These are phyloP conservation scores for Fusarium citri DNA, from an alignment of 2,329 filamentous ascomycete genomes.

Conservation along the genomic window DNA sequence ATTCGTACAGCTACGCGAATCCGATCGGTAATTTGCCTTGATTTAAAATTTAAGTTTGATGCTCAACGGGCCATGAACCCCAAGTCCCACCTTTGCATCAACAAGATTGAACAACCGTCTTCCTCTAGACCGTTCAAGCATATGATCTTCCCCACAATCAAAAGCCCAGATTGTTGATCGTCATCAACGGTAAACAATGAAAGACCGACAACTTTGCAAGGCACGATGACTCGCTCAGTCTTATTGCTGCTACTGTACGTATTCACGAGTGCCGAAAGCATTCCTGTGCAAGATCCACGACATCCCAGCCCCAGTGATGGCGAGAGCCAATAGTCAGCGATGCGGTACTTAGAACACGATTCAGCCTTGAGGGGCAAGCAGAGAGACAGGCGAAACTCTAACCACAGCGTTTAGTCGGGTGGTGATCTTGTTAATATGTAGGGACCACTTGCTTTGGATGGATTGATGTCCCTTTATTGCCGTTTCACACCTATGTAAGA, in stretches of 20 bases:
- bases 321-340: conserved; percentile 18
- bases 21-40: neutral
- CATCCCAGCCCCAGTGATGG: conserved; percentile 30
- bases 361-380: conserved; percentile 35
- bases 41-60: conserved; percentile 5
- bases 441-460: conserved; percentile 4
- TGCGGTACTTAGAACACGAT: neutral
- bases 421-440: conserved; percentile 19
- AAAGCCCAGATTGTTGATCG: conserved; percentile 7
- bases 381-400: conserved; percentile 25
- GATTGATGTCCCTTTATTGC: conserved; percentile 9
- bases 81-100: conserved; percentile 1
- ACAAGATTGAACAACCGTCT: conserved; percentile 3
- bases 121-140: conserved; percentile 3
- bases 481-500: conserved; percentile 11
- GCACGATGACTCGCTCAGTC: conserved; percentile 23
- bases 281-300: conserved; percentile 4
- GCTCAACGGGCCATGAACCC: conserved; percentile 1
- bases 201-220: neutral
- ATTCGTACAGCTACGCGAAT: neutral
- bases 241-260: neutral
- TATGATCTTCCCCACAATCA: conserved; percentile 21
- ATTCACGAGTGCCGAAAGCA: neutral
- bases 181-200: conserved; percentile 7
- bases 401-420: conserved; percentile 11